These are phyloP conservation scores for Drosera spatulata DNA, from an alignment of 179 eudicot genomes.

Conservation along the genomic window DNA sequence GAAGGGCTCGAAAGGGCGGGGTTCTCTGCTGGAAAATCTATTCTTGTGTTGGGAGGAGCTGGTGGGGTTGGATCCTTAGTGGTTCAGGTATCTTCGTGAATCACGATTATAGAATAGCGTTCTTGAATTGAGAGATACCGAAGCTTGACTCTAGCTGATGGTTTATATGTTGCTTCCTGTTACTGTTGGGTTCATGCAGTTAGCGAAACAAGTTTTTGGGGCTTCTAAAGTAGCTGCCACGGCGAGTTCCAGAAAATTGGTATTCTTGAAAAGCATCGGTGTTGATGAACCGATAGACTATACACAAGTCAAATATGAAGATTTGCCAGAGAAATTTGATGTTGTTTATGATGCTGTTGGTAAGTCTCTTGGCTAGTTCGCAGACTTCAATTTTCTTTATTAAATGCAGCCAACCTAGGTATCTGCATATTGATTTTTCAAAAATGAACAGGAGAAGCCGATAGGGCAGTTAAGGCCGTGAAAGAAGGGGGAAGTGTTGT, in stretches of 20 bases:
- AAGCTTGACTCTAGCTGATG: no score
- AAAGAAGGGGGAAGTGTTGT: not conserved
- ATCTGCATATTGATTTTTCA: no score
- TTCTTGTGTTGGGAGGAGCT: constrained; percentile 41
- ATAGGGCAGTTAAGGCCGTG: no score
- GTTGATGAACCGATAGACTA: constrained; percentile 43
- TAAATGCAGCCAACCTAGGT: not conserved
- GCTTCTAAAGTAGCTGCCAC: constrained; percentile 37
- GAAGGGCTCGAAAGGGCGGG: constrained; percentile 22
- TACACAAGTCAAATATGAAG: constrained; percentile 24
- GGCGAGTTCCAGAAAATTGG: constrained; percentile 30
- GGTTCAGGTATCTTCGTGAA: constrained; percentile 44
- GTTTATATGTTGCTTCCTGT: not conserved
- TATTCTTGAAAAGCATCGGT: constrained; percentile 41
- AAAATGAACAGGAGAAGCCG: not conserved
- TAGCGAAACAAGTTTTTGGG: constrained; percentile 26
- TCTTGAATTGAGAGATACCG: no score
- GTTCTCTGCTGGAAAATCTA: constrained; percentile 24
- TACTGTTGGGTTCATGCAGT: constrained; percentile 14
- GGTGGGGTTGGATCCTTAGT: constrained; percentile 47
- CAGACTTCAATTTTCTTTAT: not conserved
- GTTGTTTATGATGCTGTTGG: constrained; percentile 47
- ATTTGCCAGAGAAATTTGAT: constrained; percentile 31
- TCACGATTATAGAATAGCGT: no score
- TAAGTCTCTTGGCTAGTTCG: constrained; percentile 7